Percentiles rank a stretch among this genome's conserved stretches.
Conservation (phyloP, 148 eudicot genomes). For the Pharnaceum exiguum region DNA sequence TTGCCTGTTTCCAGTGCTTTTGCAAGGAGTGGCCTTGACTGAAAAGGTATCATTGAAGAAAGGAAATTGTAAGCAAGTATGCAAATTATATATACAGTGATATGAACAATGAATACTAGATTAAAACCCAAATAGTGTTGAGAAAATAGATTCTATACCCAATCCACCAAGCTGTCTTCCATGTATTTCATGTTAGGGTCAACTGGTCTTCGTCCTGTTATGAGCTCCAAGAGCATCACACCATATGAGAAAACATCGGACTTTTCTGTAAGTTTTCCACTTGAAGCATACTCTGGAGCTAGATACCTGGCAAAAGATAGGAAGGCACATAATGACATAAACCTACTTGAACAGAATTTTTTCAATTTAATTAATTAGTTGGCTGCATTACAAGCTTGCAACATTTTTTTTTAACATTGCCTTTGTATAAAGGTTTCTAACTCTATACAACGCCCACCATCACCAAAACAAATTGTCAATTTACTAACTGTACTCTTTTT, state of each 20-base stretch:
- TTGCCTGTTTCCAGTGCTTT: conserved; percentile 42
- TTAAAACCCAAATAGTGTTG: background rate
- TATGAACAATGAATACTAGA: too few relatives aligned
- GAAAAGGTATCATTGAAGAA: background rate
- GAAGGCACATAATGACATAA: background rate
- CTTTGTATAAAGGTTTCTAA: too few relatives aligned
- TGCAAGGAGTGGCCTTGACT: conserved; percentile 55
- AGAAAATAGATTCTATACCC: conserved; percentile 33
- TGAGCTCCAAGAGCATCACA: conserved; percentile 76
- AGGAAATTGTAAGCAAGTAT: background rate
- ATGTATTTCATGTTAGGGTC: conserved; percentile 49
- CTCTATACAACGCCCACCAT: too few relatives aligned
- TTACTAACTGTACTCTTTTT: background rate
- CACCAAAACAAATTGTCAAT: too few relatives aligned
- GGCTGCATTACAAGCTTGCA: too few relatives aligned
- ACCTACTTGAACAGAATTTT: background rate
- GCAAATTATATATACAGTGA: background rate
- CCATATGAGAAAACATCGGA: conserved; percentile 89
- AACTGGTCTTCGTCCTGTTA: conserved; percentile 71
- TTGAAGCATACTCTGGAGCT: conserved; percentile 88
- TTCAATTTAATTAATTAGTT: background rate
- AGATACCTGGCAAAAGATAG: conserved; percentile 66
- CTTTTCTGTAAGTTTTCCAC: conserved; percentile 81
- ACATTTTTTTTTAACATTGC: too few relatives aligned
- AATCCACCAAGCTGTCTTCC: conserved; percentile 87